phyloP scores from a whole-genome alignment of 257 asterid genomes.

The Cynanchum wilfordii region DNA sequence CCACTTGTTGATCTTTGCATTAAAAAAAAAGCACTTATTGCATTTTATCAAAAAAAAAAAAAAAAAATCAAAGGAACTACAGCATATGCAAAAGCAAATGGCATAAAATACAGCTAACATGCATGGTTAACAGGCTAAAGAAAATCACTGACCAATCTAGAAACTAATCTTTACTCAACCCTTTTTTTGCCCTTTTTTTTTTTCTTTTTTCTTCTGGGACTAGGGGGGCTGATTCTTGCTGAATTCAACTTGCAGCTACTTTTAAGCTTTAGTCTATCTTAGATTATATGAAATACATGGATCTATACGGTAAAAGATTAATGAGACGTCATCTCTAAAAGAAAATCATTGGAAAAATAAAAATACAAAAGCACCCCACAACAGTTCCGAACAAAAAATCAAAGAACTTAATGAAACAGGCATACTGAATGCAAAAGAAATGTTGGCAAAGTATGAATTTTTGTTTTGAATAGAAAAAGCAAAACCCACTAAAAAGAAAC shows the following conservation, averaged over 20 bases:
- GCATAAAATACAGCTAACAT: constrained; percentile 7
- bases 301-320: background rate
- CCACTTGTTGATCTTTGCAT: constrained; percentile 1
- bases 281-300: background rate
- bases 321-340: background rate
- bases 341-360: background rate
- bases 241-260: background rate
- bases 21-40: background rate
- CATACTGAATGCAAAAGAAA: constrained; percentile 1
- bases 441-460: background rate
- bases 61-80: background rate
- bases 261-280: background rate
- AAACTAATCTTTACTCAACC: background rate
- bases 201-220: too few relatives aligned
- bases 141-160: constrained; percentile 19
- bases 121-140: constrained; percentile 4
- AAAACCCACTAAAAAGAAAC: background rate
- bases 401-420: background rate
- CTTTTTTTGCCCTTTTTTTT: background rate
- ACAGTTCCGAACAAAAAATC: background rate
- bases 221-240: background rate
- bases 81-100: constrained; percentile 2
- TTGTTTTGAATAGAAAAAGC: background rate
- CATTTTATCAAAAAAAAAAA: background rate
- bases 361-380: background rate